Evolutionary conservation across 768 basidiomycete genomes (phyloP).

Genomic region (Inosperma sp.): DNA sequence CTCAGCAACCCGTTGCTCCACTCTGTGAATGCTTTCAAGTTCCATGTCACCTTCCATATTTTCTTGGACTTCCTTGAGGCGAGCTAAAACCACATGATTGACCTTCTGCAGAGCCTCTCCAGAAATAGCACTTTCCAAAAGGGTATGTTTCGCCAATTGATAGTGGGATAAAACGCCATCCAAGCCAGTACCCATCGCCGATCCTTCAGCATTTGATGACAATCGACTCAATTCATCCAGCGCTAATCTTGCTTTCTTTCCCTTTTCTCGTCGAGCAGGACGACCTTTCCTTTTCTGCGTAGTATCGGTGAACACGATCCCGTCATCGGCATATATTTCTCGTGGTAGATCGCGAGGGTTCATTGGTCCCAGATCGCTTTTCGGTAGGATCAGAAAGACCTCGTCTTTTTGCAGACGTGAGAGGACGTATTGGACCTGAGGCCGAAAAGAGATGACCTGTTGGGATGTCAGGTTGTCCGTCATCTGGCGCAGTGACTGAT

Average conservation of each 20-base stretch:
- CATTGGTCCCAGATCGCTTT: conserved; percentile 42
- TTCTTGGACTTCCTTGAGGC: conserved; percentile 47
- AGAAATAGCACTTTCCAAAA: conserved; percentile 28
- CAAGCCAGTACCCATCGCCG: conserved; percentile 4
- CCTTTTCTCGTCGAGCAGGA: conserved; percentile 57
- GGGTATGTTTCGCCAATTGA: conserved; percentile 34
- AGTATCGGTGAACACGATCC: conserved; percentile 22
- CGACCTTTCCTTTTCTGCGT: conserved; percentile 55
- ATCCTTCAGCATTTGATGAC: conserved; percentile 34
- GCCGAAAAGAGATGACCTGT: conserved; percentile 42
- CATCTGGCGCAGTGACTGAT: conserved; percentile 44
- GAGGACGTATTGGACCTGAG: conserved; percentile 48
- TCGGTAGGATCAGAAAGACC: conserved; percentile 60
- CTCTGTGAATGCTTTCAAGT: conserved; percentile 4
- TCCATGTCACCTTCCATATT: conserved; percentile 16
- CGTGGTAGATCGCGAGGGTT: conserved; percentile 67
- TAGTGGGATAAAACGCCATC: conserved; percentile 35
- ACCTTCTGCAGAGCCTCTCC: conserved; percentile 42
- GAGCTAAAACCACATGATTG: conserved; percentile 44
- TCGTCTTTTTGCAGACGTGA: conserved; percentile 42
- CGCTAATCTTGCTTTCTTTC: conserved; percentile 48
- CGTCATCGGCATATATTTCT: conserved; percentile 52
- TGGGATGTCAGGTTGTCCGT: conserved; percentile 41
- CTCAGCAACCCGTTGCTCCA: conserved; percentile 12
- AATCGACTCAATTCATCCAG: conserved; percentile 46